Evolutionary conservation across 495 filamentous ascomycete genomes (phyloP).

Genomic region (Xylaria cubensis): DNA sequence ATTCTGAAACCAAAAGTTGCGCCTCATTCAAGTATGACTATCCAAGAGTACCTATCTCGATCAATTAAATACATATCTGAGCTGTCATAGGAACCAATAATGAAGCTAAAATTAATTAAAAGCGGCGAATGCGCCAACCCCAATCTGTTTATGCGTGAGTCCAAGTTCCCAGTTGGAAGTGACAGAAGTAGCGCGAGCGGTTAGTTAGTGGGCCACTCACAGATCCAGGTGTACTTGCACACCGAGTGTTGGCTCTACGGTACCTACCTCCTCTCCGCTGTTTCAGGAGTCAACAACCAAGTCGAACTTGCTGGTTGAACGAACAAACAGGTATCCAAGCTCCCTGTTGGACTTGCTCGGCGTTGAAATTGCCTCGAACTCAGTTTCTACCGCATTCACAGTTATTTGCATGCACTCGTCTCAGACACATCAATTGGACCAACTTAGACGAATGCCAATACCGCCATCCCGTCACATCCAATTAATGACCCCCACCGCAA

Average conservation of each 20-base stretch:
- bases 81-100: no score
- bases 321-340: neutral
- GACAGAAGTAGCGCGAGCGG: conserved; percentile 2
- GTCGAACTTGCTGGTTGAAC: neutral
- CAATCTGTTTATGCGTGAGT: neutral
- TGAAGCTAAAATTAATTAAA: no score
- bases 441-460: conserved; percentile 13
- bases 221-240: neutral
- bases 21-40: no score
- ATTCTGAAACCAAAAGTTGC: no score
- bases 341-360: neutral
- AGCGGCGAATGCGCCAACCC: no score
- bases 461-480: conserved; percentile 23
- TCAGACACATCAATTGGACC: neutral
- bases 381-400: neutral
- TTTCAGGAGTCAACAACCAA: neutral
- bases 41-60: no score
- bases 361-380: neutral
- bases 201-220: conserved; percentile 13
- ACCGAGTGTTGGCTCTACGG: conserved; percentile 6
- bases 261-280: conserved; percentile 12
- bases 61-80: no score
- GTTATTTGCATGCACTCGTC: neutral
- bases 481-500: conserved; percentile 29
- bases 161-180: neutral